Evolutionary conservation across 148 eudicot species (phyloP), one percentile per base, ranked within the genome.

Genomic region (Arbutus unedo): DNA sequence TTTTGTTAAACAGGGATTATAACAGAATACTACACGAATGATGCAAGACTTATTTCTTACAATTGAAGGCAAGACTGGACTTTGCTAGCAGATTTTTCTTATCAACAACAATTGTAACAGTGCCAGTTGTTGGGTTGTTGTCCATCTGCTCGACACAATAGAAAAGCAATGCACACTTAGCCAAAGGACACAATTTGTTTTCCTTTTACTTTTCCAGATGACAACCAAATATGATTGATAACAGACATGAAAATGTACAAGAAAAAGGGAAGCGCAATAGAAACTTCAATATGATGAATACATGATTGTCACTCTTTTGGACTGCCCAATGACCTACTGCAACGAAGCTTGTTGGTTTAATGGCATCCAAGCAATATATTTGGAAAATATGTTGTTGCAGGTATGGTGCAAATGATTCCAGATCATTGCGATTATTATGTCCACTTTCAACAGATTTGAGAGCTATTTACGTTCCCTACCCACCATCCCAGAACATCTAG

Each of bases 71-170:
- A 85, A 96, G 93, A 76, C 98, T 94, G 78, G 94, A 87, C 84
- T 93, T 94, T 60, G 99, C 98, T 83, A 96, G 90, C 81, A 88
- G 89, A 16, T 90, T 93, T 83, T 94, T 96, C 88, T 96, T 97
- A 49, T 87, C 91, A 79, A 90, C 92, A 19, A 97, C 89, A 66
- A 93, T 90, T 31, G 92, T 82, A 74, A 96, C 97, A 53, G 98
- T 96, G 83, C 99, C 99, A 80, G 98, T 94, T 71, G 98, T 96
- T 62, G 99, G 99, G 77, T 95, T 94, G 79, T 83, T 89, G 83
- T 96, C 98, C 98, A 93, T 90, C 99, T 96, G 91, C 87, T 85
- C 15, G 4, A 83, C 31, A 74, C 45, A 68, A 76, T 50, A 81
- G 68, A 74, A 31, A 57, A 47, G 18, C 38, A 44, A 25, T 51